Conservation (phyloP, 1,284 basidiomycete genomes). For the Leucoagaricus sp. region DNA sequence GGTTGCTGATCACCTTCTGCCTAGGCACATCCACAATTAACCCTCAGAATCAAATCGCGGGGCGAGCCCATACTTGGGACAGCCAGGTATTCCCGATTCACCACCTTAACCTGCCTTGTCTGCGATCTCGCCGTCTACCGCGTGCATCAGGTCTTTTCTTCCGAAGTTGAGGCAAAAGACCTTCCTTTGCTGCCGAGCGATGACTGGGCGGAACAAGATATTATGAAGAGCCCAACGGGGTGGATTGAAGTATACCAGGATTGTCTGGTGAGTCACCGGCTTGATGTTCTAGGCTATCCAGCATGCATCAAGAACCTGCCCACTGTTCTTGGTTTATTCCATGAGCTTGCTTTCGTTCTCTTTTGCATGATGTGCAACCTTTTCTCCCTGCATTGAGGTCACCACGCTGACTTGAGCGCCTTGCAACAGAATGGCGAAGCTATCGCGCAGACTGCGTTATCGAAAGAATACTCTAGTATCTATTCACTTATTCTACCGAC, state of each 20-base stretch:
- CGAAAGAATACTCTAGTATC: conserved; percentile 50
- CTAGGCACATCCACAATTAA: conserved; percentile 71
- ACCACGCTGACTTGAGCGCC: conserved; percentile 24
- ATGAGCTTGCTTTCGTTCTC: conserved; percentile 6
- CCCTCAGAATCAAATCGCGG: conserved; percentile 61
- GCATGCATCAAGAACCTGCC: conserved; percentile 14
- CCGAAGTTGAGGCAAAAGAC: conserved; percentile 62
- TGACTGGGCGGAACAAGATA: conserved; percentile 74
- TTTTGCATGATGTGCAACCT: conserved; percentile 2
- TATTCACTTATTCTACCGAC: conserved; percentile 56
- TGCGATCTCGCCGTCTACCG: conserved; percentile 72
- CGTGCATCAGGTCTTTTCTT: conserved; percentile 58
- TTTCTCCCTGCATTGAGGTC: neutral
- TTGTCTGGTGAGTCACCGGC: conserved; percentile 59
- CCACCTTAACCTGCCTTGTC: conserved; percentile 66
- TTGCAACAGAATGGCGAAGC: conserved; percentile 48
- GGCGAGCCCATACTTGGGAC: conserved; percentile 45
- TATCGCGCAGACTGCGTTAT: conserved; percentile 44
- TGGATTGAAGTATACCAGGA: conserved; percentile 72
- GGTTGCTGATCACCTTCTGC: conserved; percentile 15
- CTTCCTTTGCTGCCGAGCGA: conserved; percentile 69
- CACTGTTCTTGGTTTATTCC: neutral
- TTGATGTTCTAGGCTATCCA: conserved; percentile 10
- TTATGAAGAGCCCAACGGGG: conserved; percentile 64
- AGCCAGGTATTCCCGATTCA: conserved; percentile 55